A percentile compares a stretch with the other conserved stretches of the same genome.
Evolutionary conservation across 1,139 yeast species (phyloP).

Genomic region (Geotrichum bryndzae): DNA sequence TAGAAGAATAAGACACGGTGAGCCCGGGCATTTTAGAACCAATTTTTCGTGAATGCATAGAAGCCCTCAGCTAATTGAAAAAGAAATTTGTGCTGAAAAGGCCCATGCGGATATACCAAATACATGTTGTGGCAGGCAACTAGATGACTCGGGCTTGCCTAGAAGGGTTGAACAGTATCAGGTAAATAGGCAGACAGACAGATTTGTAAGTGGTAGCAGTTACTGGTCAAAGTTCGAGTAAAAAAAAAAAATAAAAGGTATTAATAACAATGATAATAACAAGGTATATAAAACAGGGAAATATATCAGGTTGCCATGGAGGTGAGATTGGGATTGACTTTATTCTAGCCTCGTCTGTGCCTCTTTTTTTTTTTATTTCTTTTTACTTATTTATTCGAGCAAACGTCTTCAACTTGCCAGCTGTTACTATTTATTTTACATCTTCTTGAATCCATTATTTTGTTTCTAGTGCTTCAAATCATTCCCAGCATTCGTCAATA

Average conservation of each 20-base stretch:
- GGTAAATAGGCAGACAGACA: no score
- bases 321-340: background rate
- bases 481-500: background rate
- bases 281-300: background rate
- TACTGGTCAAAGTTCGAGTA: no score
- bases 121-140: no score
- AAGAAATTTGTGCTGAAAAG: background rate
- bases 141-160: no score
- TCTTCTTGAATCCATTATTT: background rate
- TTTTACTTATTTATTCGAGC: background rate
- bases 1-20: background rate
- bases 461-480: background rate
- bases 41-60: background rate
- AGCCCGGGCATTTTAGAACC: background rate
- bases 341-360: background rate
- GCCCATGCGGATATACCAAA: no score
- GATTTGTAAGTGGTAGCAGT: no score
- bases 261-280: background rate
- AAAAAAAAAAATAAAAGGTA: background rate
- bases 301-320: background rate
- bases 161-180: no score
- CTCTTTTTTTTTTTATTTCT: background rate
- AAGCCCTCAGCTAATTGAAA: background rate
- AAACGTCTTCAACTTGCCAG: background rate
- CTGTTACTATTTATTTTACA: background rate